Evolutionary conservation across 1,284 basidiomycete genomes (phyloP), one percentile per base, ranked within the genome.

Genomic region (Ganoderma boninense): DNA sequence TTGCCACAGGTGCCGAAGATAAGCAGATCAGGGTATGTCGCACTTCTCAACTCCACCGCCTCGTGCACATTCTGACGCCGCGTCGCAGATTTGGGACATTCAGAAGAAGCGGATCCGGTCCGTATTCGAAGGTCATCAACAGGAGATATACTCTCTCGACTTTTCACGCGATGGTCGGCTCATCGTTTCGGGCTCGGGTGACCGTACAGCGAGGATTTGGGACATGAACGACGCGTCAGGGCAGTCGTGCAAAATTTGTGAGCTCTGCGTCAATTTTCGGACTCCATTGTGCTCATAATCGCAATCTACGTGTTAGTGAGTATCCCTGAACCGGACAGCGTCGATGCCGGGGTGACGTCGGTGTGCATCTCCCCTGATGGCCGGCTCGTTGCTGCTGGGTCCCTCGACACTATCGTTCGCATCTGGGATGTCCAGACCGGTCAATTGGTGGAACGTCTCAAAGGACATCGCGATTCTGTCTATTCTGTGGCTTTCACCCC

Each of bases 121-220:
- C 74, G 83, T 92, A 14, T 93, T 96, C 77, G 88, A 91, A 71
- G 95, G 95, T 1, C 95, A 96, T 81, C 89, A 90, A 79, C 93
- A 94, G 79, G 95, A 96, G 80, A 95, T 97, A 77, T 97, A 96
- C 83, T 94, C 93, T 26, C 88, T 96, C 75, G 93, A 94, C 78
- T 96, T 94, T 80, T 92, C 92, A 6, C 85, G 86, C 23, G 92
- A 95, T 77, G 95, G 95, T 1, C 84, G 89, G 26, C 86, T 93
- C 76, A 90, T 96, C 74, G 92, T 95, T 35, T 93, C 91, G 18
- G 94, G 94, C 35, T 94, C 92, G 1, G 94, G 94, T 16, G 95
- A 96, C 84, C 92, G 92, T 82, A 94, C 93, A 2, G 93, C 93
- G 16, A 85, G 93, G 64, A 90, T 96, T 69, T 96, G 95, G 95